Conservation (phyloP, 352 stramenopile genomes). For the Globisporangium alternatum region DNA sequence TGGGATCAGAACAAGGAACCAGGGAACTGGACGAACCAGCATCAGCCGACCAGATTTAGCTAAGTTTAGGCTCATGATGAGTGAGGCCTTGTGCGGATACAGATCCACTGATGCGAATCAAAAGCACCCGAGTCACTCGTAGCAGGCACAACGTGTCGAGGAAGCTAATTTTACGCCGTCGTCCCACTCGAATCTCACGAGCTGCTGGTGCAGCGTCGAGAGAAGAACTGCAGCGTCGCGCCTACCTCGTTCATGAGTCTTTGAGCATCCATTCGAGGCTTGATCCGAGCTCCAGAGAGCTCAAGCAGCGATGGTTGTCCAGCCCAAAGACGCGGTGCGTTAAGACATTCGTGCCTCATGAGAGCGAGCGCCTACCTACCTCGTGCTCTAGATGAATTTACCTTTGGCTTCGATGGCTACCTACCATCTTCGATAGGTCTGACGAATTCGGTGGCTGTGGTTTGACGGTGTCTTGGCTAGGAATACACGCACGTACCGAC, state of each 20-base stretch:
- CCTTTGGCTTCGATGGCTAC: background rate
- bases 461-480: conserved; percentile 25
- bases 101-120: too few species aligned
- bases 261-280: too few species aligned
- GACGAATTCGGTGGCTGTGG: too few species aligned
- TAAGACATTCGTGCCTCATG: too few species aligned
- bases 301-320: conserved; percentile 1
- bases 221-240: too few species aligned
- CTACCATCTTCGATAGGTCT: background rate
- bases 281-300: background rate
- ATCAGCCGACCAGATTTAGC: background rate
- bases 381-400: too few species aligned
- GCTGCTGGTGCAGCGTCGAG: too few species aligned
- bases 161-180: conserved; percentile 1
- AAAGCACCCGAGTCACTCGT: background rate
- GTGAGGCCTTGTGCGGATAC: background rate
- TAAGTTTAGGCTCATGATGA: background rate
- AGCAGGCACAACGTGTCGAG: too few species aligned
- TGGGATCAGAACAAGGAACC: background rate
- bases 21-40: background rate
- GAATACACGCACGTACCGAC: conserved; percentile 71
- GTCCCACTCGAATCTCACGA: too few species aligned
- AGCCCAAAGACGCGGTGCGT: conserved; percentile 12
- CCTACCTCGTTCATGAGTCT: too few species aligned
- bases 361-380: too few species aligned